These are phyloP conservation scores for Yamadazyma conglobata DNA, from an alignment of 1,139 yeast species.

Conservation along the genomic window DNA sequence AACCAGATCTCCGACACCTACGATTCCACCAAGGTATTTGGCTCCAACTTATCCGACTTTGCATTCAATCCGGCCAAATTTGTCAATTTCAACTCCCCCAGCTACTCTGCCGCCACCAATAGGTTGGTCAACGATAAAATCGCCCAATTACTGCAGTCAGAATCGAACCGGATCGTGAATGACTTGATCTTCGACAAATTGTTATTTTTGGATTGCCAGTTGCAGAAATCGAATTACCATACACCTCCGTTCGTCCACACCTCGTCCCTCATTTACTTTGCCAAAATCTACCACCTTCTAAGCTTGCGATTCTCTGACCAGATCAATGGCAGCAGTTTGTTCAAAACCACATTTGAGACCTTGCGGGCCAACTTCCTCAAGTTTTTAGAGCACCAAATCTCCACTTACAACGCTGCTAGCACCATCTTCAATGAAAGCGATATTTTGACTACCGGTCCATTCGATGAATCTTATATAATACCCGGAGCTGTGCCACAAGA, in stretches of 20 bases:
- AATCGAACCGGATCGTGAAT: slow-evolving; percentile 8
- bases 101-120: not conserved
- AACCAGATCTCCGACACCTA: slow-evolving; percentile 63
- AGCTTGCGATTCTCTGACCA: slow-evolving; percentile 23
- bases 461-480: slow-evolving; percentile 7
- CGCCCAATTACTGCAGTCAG: slow-evolving; percentile 2
- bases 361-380: slow-evolving; percentile 25
- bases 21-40: slow-evolving; percentile 27
- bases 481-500: slow-evolving; percentile 5
- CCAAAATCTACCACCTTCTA: slow-evolving; percentile 34
- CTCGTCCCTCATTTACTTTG: slow-evolving; percentile 29
- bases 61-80: slow-evolving; percentile 32
- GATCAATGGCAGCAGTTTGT: slow-evolving; percentile 16
- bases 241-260: slow-evolving; percentile 21
- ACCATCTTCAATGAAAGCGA: slow-evolving; percentile 17
- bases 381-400: slow-evolving; percentile 25
- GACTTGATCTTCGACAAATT: slow-evolving; percentile 10
- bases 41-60: slow-evolving; percentile 28
- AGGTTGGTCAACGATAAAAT: slow-evolving; percentile 1
- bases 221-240: slow-evolving; percentile 7
- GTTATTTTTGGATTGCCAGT: slow-evolving; percentile 16
- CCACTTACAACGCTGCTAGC: slow-evolving; percentile 17
- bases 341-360: slow-evolving; percentile 17
- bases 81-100: slow-evolving; percentile 22
- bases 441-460: slow-evolving; percentile 8